Evolutionary conservation across 306 rosid species (phyloP), one percentile per base, ranked within the genome.

Genomic region (Quercus rubra): DNA sequence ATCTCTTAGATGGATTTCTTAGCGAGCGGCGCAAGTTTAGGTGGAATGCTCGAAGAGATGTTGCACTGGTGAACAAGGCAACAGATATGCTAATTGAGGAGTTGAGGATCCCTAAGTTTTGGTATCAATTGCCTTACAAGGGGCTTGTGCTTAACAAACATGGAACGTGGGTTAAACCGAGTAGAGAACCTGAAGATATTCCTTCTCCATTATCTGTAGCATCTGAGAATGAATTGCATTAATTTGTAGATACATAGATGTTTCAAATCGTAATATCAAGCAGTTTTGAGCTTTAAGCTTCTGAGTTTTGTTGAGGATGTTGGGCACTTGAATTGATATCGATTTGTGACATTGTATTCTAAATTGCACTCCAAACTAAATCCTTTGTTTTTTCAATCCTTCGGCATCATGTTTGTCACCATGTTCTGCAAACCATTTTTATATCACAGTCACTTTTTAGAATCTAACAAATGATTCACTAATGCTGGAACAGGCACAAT

Each of bases 161-260:
- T 54, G 97, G 97, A 28, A 83, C 93, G 85, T 91, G 93, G 97
- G 93, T 91, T 33, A 91, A 83, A 61, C 91, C 93, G 43, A 81
- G 67, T 38, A 85, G 92, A 85, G 88, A 88, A 52, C 78, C 80
- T 0, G 93, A 91, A 43, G 93, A 91, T 57, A 59, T 91, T 43
- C 96, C 96, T 81, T 91, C 91, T 9, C 89, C 91, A 18, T 55
- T 55, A 15, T 19, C 21, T 18, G 59, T 17, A 55, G 20, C 20
- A 18, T 55, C 23, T 18, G 2, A 55, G 9, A 19, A 55, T 55
- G 21, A 55, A 17, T 2, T 19, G 9, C 59, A 55, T 55, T 55
- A 55, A 55, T 18, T 18, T 17, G 20, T 18, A 55, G 59, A 19
- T 55, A 55, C 20, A 55, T 55, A 6, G 3, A 55, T 55, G 59